phyloP scores from a whole-genome alignment of 2,329 filamentous ascomycete genomes.

The Colletotrichum sp. region DNA sequence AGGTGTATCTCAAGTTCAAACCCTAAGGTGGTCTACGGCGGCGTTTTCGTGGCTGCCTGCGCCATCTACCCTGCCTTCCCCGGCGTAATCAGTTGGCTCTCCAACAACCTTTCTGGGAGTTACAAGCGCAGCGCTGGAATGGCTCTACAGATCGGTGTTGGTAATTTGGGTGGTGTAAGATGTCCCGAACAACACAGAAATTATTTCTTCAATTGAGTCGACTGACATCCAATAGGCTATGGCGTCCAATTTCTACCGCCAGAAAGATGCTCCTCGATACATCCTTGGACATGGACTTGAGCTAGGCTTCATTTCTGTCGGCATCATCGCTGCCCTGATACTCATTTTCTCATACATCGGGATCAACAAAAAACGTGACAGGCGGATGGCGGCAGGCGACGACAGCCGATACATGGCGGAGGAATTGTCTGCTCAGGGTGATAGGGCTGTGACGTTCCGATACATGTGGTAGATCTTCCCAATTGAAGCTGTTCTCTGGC shows the following conservation, averaged over 20 bases:
- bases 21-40: constrained; percentile 70
- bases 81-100: constrained; percentile 79
- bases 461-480: constrained; percentile 68
- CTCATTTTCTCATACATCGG: constrained; percentile 55
- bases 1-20: constrained; percentile 64
- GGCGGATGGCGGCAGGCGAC: constrained; percentile 46
- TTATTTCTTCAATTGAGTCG: accelerated
- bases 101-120: constrained; percentile 74
- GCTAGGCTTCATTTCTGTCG: constrained; percentile 51
- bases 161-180: constrained; percentile 59
- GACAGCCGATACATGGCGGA: constrained; percentile 43
- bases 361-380: constrained; percentile 64
- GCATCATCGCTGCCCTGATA: constrained; percentile 48
- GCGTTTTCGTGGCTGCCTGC: constrained; percentile 76
- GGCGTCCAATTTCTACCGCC: constrained; percentile 74
- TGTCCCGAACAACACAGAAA: no score
- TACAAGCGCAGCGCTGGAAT: constrained; percentile 71
- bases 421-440: constrained; percentile 63
- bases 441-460: constrained; percentile 66
- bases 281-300: constrained; percentile 55
- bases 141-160: constrained; percentile 67
- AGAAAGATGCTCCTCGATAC: constrained; percentile 52
- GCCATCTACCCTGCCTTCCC: constrained; percentile 82
- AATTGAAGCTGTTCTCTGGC: no score
- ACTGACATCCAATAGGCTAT: constrained; percentile 53